These are phyloP conservation scores for Paulownia fortunei DNA, from an alignment of 257 asterid species.

Conservation along the genomic window DNA sequence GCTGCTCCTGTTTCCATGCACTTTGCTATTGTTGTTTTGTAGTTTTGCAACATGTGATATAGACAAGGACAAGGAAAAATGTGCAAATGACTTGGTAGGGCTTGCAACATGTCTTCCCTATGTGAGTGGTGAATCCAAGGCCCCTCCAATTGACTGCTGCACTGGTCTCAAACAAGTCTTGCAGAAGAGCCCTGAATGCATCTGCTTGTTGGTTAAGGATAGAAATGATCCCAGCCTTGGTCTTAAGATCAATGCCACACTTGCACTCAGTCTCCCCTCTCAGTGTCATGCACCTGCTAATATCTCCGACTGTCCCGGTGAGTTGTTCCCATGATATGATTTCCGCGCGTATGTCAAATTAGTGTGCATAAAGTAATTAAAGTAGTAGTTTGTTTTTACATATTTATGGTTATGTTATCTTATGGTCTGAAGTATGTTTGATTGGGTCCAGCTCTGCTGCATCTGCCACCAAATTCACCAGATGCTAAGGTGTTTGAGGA, in stretches of 20 bases:
- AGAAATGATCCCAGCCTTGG: conserved; percentile 77
- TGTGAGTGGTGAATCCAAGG: conserved; percentile 59
- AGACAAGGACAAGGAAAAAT: conserved; percentile 61
- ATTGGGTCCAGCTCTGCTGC: conserved; percentile 55
- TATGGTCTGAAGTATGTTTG: background rate
- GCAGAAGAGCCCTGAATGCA: conserved; percentile 60
- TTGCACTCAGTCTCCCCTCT: conserved; percentile 70
- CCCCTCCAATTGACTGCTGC: conserved; percentile 79
- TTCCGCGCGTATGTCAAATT: background rate
- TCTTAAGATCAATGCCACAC: conserved; percentile 72
- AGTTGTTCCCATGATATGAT: background rate
- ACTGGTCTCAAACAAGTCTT: conserved; percentile 61
- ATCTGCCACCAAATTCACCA: conserved; percentile 77
- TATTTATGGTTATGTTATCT: background rate
- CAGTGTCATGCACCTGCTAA: conserved; percentile 60
- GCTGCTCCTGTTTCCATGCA: background rate
- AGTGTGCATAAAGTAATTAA: background rate
- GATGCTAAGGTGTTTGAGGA: conserved; percentile 86
- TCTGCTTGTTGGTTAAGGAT: conserved; percentile 73
- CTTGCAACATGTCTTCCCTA: conserved; percentile 74
- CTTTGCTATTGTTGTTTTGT: conserved; percentile 13
- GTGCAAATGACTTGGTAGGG: conserved; percentile 64
- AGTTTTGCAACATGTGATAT: conserved; percentile 43
- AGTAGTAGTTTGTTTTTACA: background rate
- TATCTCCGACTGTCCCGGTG: conserved; percentile 63